phyloP scores from a whole-genome alignment of 2,329 filamentous ascomycete genomes.

The Parafenestella ontariensis region DNA sequence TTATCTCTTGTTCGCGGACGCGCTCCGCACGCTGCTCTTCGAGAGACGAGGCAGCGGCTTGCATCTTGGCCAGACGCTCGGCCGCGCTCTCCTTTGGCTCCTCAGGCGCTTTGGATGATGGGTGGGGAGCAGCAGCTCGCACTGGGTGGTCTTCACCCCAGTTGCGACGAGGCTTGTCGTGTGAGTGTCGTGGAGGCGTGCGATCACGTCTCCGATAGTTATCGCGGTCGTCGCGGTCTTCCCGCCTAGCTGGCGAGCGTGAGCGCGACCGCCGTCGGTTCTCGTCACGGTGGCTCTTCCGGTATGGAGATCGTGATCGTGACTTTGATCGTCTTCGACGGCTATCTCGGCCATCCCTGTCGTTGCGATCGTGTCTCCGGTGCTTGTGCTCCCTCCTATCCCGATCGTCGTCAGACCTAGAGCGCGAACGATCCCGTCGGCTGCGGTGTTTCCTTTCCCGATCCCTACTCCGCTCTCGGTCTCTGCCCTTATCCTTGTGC shows the following conservation, averaged over 20 bases:
- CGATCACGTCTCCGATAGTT: constrained; percentile 31
- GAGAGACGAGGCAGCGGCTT: constrained; percentile 40
- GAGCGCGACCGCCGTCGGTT: constrained; percentile 21
- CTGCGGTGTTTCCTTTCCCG: constrained; percentile 30
- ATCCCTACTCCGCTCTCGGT: constrained; percentile 33
- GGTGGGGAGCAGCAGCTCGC: constrained; percentile 9
- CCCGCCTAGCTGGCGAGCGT: constrained; percentile 21
- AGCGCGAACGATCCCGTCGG: constrained; percentile 46
- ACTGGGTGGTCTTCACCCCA: constrained; percentile 12
- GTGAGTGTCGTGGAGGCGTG: constrained; percentile 17
- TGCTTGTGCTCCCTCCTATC: constrained; percentile 41
- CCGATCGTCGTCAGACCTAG: constrained; percentile 39
- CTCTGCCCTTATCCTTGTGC: constrained; percentile 48
- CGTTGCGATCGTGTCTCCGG: constrained; percentile 28
- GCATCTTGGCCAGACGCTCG: constrained; percentile 45
- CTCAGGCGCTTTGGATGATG: constrained; percentile 3
- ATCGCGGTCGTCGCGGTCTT: constrained; percentile 24
- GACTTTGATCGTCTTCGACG: constrained; percentile 30
- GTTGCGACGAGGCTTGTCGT: constrained; percentile 19
- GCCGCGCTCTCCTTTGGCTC: constrained; percentile 26
- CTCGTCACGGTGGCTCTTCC: constrained; percentile 24
- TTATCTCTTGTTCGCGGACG: constrained; percentile 37
- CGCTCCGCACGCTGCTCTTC: constrained; percentile 44
- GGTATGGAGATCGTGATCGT: constrained; percentile 33
- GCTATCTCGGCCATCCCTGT: constrained; percentile 22